These are phyloP conservation scores for Marasmius sp. DNA, from an alignment of 1,284 basidiomycete genomes.

Conservation along the genomic window DNA sequence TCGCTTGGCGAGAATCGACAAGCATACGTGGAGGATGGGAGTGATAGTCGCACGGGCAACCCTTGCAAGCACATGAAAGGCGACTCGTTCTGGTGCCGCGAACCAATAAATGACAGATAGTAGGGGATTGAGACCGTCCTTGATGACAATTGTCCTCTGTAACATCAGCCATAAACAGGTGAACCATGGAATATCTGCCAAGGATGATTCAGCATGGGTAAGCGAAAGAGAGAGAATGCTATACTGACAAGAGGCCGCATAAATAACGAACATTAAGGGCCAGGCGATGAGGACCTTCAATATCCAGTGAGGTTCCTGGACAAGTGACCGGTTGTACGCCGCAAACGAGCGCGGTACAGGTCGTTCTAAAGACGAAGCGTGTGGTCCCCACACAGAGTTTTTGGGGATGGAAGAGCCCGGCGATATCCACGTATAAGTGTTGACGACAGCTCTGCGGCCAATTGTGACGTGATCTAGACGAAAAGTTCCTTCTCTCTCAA, in stretches of 20 bases:
- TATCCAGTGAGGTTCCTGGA: conserved; percentile 29
- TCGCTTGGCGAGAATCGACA: conserved; percentile 42
- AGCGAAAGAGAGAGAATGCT: background rate
- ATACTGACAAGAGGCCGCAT: conserved; percentile 14
- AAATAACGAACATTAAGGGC: conserved; percentile 36
- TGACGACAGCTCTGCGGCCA: conserved; percentile 38
- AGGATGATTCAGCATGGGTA: background rate
- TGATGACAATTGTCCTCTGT: conserved; percentile 25
- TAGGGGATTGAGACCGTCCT: conserved; percentile 28
- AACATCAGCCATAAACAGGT: conserved; percentile 38
- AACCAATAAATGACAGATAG: conserved; percentile 46
- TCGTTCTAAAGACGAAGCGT: conserved; percentile 40
- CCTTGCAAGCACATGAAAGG: conserved; percentile 38
- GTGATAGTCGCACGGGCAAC: conserved; percentile 36
- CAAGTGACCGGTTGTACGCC: conserved; percentile 38
- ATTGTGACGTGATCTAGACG: conserved; percentile 38
- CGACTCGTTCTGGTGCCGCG: conserved; percentile 36
- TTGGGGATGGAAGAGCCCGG: conserved; percentile 39
- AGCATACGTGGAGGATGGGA: conserved; percentile 37
- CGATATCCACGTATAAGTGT: conserved; percentile 42
- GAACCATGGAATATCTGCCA: conserved; percentile 42
- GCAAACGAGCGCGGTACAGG: conserved; percentile 36
- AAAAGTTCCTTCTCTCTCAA: conserved; percentile 45
- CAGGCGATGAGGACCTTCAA: conserved; percentile 37
- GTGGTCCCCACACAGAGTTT: conserved; percentile 42